phyloP scores from a whole-genome alignment of 148 eudicot species.

The Cornus suecica region DNA sequence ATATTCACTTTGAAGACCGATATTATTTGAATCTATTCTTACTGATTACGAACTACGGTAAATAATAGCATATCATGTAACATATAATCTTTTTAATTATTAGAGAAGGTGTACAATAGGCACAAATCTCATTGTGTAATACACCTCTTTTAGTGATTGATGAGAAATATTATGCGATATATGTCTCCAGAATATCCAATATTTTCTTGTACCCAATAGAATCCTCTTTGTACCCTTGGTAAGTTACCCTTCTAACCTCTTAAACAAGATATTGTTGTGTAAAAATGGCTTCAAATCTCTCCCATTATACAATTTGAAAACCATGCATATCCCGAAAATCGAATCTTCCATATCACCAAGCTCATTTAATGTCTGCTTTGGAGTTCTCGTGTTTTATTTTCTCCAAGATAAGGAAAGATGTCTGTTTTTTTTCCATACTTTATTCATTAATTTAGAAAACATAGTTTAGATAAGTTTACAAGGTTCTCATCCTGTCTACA shows the following conservation, averaged over 20 bases:
- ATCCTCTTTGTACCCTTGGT: slow-evolving; percentile 18
- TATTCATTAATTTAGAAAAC: slow-evolving; percentile 32
- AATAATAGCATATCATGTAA: no score
- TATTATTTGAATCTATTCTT: no score
- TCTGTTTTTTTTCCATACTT: slow-evolving; percentile 63
- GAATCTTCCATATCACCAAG: slow-evolving; percentile 89
- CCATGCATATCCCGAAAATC: slow-evolving; percentile 59
- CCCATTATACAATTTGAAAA: slow-evolving; percentile 29
- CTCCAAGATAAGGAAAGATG: slow-evolving; percentile 80
- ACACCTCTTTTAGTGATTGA: no score
- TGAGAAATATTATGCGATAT: no score
- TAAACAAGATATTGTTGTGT: slow-evolving; percentile 4
- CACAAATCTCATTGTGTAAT: no score
- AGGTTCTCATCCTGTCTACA: slow-evolving; percentile 61
- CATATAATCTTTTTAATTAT: no score
- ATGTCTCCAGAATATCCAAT: no score
- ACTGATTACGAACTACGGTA: no score
- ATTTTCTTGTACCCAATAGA: no score
- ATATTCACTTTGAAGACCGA: no score
- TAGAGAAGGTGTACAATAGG: no score
- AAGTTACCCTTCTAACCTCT: slow-evolving; percentile 14
- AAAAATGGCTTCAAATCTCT: slow-evolving; percentile 34
- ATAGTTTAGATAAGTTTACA: slow-evolving; percentile 45
- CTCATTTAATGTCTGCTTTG: slow-evolving; percentile 74
- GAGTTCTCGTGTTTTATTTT: slow-evolving; percentile 54